These are phyloP conservation scores for Dacryopinax primogenitus DNA, from an alignment of 768 basidiomycete species.

Conservation along the genomic window DNA sequence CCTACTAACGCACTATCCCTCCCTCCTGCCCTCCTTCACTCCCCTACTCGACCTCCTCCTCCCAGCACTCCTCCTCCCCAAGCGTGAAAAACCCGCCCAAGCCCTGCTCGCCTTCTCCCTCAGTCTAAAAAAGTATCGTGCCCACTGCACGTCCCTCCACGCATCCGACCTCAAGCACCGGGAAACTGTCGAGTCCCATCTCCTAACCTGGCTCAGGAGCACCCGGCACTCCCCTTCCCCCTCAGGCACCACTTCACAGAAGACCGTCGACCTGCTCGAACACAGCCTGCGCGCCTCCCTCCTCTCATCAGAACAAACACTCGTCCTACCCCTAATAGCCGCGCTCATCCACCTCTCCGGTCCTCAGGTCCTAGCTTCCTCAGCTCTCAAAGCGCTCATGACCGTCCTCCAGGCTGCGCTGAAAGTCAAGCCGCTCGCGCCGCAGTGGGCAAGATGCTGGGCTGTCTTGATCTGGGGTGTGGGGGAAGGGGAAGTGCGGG, in stretches of 20 bases:
- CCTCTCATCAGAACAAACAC: background rate
- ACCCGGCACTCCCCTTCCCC: background rate
- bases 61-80: background rate
- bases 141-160: background rate
- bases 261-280: background rate
- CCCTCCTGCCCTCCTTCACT: background rate
- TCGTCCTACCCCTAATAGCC: background rate
- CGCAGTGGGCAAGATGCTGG: background rate
- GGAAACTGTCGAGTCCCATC: background rate
- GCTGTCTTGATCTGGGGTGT: background rate
- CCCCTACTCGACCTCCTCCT: background rate
- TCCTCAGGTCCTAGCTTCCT: background rate
- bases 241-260: background rate
- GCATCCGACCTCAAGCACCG: background rate
- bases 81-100: background rate
- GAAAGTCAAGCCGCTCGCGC: background rate
- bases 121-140: background rate
- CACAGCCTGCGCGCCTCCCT: background rate
- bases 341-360: background rate
- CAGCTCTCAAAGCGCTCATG: background rate
- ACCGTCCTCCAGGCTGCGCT: background rate
- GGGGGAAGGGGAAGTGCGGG: background rate
- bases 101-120: background rate
- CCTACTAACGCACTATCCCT: background rate
- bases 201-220: background rate